A percentile compares a stretch with the other conserved stretches of the same genome.
Evolutionary conservation across 257 asterid genomes (phyloP).

Genomic region (Solanum neorickii): DNA sequence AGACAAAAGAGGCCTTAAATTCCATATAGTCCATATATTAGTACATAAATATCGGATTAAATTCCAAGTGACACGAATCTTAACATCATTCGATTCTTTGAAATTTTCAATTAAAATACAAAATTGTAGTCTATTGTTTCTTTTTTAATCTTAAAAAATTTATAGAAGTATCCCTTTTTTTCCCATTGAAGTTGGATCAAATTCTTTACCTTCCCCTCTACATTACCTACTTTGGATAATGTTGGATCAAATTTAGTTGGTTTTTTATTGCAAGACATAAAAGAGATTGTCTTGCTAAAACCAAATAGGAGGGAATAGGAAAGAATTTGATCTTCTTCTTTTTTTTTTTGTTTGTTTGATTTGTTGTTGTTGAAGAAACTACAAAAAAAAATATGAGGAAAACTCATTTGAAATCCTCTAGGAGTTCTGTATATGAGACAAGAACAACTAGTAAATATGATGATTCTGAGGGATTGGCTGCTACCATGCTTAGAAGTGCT

Average conservation of each 20-base stretch:
- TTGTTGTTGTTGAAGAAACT: not conserved
- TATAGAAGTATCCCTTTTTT: not conserved
- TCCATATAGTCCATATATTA: not conserved
- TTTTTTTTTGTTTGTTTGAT: constrained; percentile 5
- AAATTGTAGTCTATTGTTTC: not conserved
- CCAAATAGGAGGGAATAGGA: not conserved
- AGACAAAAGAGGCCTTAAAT: not conserved
- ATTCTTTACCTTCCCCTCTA: not conserved
- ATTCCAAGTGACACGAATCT: not conserved
- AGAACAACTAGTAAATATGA: constrained; percentile 22
- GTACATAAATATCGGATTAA: not conserved
- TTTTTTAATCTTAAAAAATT: not conserved
- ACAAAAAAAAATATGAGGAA: constrained; percentile 32
- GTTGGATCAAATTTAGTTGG: not conserved
- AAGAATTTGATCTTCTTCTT: constrained; percentile 34
- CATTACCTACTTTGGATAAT: too few relatives aligned
- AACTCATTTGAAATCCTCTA: constrained; percentile 40
- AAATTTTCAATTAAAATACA: not conserved
- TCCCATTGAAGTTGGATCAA: not conserved
- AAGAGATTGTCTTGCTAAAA: not conserved
- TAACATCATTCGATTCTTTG: not conserved
- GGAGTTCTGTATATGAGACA: constrained; percentile 35
- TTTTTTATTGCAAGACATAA: not conserved
- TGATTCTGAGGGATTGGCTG: constrained; percentile 25
- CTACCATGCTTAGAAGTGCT: constrained; percentile 42